phyloP scores from a whole-genome alignment of 495 filamentous ascomycete species.

The Trichoderma erinaceum region DNA sequence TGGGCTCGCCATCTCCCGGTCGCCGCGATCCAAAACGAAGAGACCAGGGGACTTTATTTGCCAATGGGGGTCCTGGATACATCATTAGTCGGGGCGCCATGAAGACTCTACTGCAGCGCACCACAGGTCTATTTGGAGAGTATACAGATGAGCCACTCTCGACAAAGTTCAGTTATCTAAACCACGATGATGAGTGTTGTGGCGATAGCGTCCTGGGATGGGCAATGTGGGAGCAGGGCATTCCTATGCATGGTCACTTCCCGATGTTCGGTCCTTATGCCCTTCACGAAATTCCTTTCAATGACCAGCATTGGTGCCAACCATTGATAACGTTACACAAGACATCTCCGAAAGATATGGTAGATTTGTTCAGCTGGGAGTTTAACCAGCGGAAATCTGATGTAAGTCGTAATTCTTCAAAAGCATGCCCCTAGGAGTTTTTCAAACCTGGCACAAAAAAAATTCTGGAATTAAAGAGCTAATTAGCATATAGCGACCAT shows the following conservation, averaged over 20 bases:
- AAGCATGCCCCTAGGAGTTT: neutral
- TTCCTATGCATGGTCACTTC: conserved; percentile 1
- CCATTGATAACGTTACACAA: neutral
- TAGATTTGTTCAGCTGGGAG: neutral
- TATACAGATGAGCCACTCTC: neutral
- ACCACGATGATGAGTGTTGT: neutral
- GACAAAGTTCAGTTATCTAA: neutral
- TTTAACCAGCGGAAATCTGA: neutral
- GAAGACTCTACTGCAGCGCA: neutral
- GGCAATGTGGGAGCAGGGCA: neutral
- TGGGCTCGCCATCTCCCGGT: neutral
- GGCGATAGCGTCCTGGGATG: neutral
- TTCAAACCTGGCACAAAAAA: neutral
- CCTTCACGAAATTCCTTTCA: neutral
- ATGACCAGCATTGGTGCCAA: neutral
- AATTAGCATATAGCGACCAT: neutral
- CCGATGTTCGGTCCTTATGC: neutral
- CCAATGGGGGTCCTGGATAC: neutral
- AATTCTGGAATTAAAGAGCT: neutral
- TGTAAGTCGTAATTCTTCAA: neutral
- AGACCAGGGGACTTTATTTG: neutral
- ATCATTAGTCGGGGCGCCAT: neutral
- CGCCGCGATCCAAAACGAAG: neutral
- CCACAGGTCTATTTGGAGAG: neutral
- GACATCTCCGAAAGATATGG: conserved; percentile 1